phyloP scores from a whole-genome alignment of 163 green algal genomes.

The Smithsoniella earleae region DNA sequence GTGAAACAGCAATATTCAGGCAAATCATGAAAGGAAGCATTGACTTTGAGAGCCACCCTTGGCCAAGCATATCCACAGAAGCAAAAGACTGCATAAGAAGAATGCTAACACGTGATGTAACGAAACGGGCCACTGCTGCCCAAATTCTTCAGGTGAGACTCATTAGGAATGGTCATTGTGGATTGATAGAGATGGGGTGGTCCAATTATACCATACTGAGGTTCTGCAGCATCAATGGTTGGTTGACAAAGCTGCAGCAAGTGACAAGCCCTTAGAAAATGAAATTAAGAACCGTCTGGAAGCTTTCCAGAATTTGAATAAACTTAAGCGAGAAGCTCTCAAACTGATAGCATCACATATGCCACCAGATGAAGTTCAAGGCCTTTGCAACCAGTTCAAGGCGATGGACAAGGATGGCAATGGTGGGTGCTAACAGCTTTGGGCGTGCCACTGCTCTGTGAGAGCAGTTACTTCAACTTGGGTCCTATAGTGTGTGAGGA shows the following conservation, averaged over 20 bases:
- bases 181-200: neutral
- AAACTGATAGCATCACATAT: constrained; percentile 76
- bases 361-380: constrained; percentile 78
- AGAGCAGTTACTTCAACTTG: too few relatives aligned
- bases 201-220: too few relatives aligned
- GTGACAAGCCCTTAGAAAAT: constrained; percentile 76
- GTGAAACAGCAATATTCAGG: constrained; percentile 93
- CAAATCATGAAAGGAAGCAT: constrained; percentile 77
- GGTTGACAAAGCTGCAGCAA: constrained; percentile 75
- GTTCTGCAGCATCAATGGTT: constrained; percentile 86
- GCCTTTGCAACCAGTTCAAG: constrained; percentile 84
- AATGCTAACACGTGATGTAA: constrained; percentile 86
- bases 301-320: constrained; percentile 83
- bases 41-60: constrained; percentile 84
- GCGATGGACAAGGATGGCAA: constrained; percentile 79
- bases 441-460: too few relatives aligned
- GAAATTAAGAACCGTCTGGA: constrained; percentile 82
- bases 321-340: constrained; percentile 92
- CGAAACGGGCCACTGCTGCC: constrained; percentile 69
- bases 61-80: constrained; percentile 70
- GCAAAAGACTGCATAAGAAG: constrained; percentile 77
- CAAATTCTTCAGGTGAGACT: constrained; percentile 50
- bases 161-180: neutral
- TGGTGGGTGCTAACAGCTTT: neutral
- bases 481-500: too few relatives aligned